Evolutionary conservation across 2,329 filamentous ascomycete species (phyloP), one percentile per base, ranked within the genome.

Genomic region (Helotiales sp.): DNA sequence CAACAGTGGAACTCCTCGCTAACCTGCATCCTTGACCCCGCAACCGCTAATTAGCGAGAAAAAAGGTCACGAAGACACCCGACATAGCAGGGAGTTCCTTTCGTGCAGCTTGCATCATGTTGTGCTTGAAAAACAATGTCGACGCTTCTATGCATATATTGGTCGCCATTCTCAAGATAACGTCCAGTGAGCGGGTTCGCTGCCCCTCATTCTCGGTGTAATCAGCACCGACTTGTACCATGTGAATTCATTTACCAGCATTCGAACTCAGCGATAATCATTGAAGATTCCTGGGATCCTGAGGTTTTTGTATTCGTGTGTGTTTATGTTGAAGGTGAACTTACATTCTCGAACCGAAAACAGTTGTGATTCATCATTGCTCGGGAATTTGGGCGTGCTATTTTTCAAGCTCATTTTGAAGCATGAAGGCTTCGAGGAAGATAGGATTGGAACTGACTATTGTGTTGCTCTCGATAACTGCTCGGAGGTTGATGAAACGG

Each of bases 201-300:
- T 62, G 63, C 22, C 42, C 38, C 6, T 25, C 46, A 25, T 55
- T 47, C 15, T 64, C 62, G 40, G 38, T 19, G 12, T 30, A 48
- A n/a, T 51, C 50, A 34, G 49, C 31, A 22, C 49, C 57, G 33
- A 63, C 13, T 5, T 48, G 44, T 8, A 27, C 52, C 31, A 64
- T 19, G 51, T 66, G 55, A 5, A 55, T 38, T 68, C 60, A 30
- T 67, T 67, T 25, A 69, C 36, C 4, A 64, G 50, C 22, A 69
- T 67, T 5, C 67, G 47, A 15, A 49, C 42, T 63, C 62, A 66
- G 27, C 66, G 61, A 51, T 66, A 67, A 29, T 66, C 46, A 27
- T 64, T 66, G 38, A 59, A 66, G 22, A 67, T 58, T 54, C 64
- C 59, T 7, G 61, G 60, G n/a, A 52, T 57, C 67, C 68, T 68